Conservation (phyloP, 2,329 filamentous ascomycete genomes). For the Chrysoporthe puriensis region DNA sequence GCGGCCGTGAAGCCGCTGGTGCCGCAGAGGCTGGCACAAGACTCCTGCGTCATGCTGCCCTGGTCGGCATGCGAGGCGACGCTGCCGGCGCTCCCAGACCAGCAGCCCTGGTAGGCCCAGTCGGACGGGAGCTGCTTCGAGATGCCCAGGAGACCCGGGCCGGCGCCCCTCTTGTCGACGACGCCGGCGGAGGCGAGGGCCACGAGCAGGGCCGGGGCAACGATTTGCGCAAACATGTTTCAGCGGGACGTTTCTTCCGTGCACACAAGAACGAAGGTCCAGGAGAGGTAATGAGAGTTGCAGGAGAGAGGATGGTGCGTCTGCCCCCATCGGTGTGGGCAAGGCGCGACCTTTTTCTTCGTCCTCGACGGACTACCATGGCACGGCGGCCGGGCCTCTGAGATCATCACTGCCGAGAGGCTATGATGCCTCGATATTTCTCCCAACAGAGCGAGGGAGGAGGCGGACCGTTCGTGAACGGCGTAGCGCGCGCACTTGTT, state of each 20-base stretch:
- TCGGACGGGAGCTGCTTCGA: background rate
- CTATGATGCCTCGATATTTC: background rate
- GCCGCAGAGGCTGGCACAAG: constrained; percentile 1
- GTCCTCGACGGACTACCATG: background rate
- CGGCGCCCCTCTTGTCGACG: background rate
- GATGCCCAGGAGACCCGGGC: too few species aligned
- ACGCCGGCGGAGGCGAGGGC: background rate
- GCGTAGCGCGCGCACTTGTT: background rate
- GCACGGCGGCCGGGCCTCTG: too few species aligned
- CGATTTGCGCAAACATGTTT: background rate
- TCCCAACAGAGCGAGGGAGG: background rate
- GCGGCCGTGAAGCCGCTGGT: background rate
- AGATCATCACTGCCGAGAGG: background rate
- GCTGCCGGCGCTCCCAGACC: background rate
- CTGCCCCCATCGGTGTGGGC: background rate
- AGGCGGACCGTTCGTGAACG: background rate
- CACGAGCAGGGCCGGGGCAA: background rate
- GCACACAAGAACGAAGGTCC: background rate
- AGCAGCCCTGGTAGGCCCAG: constrained; percentile 14
- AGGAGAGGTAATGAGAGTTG: background rate
- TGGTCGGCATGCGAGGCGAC: background rate
- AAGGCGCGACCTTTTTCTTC: background rate
- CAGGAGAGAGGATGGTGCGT: background rate
- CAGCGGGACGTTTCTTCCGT: too few species aligned
- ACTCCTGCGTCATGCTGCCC: background rate